Evolutionary conservation across 2,329 filamentous ascomycete genomes (phyloP), one percentile per base, ranked within the genome.

Genomic region (Cryoendolithus antarcticus): DNA sequence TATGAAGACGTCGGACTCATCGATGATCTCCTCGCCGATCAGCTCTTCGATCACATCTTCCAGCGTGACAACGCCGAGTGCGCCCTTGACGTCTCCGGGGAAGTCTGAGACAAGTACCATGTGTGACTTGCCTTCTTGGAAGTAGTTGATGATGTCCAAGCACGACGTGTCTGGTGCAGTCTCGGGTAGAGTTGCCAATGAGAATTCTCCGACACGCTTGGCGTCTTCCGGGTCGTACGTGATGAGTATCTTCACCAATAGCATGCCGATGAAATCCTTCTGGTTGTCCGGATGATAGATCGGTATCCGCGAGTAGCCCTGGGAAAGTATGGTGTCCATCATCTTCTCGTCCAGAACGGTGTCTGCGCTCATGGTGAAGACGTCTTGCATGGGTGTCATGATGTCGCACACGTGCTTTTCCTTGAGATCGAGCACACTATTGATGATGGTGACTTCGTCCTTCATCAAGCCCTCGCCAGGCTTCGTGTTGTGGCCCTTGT

Each of bases 21-120:
- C 91, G 46, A 98, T 93, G 48, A 96, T 98, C 71, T 98, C 91
- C 82, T 98, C 91, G 67, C 91, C 91, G 61, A 98, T 98, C 21
- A 98, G 68, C 62, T 98, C 91, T 61, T 98, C 91, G 55, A 98
- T 98, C 3, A 98, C 91, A 60, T 98, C 91, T 60, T 98, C 91
- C 2, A 98, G 67, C 0, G 91, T 98, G 10, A 98, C 86, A 3
- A 98, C 91, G 40, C 91, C 91, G 9, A 94, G 68, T 4, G 88
- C 86, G 34, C 91, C 91, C 53, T 83, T 79, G 53, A 93, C 80
- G 48, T 93, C 85, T n/a, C 89, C 88, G 1, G 91, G 91, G 48
- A 67, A 74, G 54, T 94, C 84, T 0, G 89, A 95, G 6, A 96
- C 91, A 21, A 98, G 69, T 0, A 96, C 89, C 88, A 98, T 94